Evolutionary conservation across 2,329 filamentous ascomycete genomes (phyloP), one percentile per base, ranked within the genome.

Genomic region (Aspergillus bombycis): DNA sequence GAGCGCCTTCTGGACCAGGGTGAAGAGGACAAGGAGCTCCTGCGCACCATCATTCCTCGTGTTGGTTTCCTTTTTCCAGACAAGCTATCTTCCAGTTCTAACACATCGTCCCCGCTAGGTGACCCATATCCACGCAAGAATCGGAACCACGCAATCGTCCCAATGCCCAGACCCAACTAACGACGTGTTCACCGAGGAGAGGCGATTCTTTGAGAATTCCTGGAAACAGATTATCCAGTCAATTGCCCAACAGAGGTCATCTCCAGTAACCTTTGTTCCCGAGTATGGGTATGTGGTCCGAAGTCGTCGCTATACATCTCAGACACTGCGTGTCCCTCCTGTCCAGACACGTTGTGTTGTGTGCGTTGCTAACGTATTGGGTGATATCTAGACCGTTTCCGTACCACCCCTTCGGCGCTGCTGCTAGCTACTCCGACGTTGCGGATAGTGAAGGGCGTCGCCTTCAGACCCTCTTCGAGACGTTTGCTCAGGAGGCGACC

Each of bases 131-230:
- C 76, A 78, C 57, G 67, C 76, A 1, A 69, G 77, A 30, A 77
- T 76, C 21, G 74, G 77, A 19, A 78, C 76, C 11, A 77, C 76
- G 2, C 76, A 78, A 34, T 71, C 76, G 0, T 78, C 77, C 0
- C 77, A 79, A 53, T 78, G 76, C 30, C 74, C 75, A 1, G 75
- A 79, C 4, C 77, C 77, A 2, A 68, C 71, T 1, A 70, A 77
- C 36, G 69, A 71, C 0, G 61, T 67, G 23, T 78, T 75, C 34
- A 62, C 65, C 5, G 57, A 68, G 1, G 76, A 78, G 57, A 65
- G 71, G 38, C 58, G 64, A 1, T 78, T 75, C 58, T 77, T 78
- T 38, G 76, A 78, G 26, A 70, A 67, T 6, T 52, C 68, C 7
- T 72, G 69, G 70, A 58, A 55, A 1, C 52, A 65, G 3, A 61